phyloP scores from a whole-genome alignment of 164 flowering plant genomes.

The Stephania yunnanensis region DNA sequence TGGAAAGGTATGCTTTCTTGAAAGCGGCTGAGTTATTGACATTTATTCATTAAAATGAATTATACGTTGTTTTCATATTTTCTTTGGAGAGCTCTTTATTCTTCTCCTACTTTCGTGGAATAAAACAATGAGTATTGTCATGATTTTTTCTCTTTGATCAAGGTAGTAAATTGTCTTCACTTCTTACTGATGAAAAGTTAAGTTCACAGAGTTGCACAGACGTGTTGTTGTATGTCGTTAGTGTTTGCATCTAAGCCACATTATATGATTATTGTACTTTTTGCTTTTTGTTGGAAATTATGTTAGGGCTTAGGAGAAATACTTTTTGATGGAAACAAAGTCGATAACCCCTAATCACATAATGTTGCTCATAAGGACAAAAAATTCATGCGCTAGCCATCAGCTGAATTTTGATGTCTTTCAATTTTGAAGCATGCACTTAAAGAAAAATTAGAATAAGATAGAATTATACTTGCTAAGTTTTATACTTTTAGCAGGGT shows the following conservation, averaged over 20 bases:
- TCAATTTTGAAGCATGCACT: neutral
- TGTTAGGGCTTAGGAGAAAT: neutral
- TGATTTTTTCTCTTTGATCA: neutral
- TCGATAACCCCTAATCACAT: too few species aligned
- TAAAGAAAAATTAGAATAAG: neutral
- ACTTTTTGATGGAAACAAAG: neutral
- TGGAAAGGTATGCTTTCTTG: constrained; percentile 55
- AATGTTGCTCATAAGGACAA: too few species aligned
- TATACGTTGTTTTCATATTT: neutral
- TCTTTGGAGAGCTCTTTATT: neutral
- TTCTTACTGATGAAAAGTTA: neutral
- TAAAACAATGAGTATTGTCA: neutral
- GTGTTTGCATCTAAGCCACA: too few species aligned
- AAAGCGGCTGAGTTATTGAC: neutral
- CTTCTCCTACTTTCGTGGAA: neutral
- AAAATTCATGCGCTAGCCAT: neutral
- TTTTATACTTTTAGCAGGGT: neutral
- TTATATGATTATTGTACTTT: too few species aligned
- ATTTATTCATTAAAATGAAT: neutral
- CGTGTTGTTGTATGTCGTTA: too few species aligned
- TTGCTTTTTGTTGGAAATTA: too few species aligned
- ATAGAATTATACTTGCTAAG: neutral
- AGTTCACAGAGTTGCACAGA: too few species aligned
- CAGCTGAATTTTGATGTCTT: neutral
- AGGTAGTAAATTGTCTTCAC: neutral